Evolutionary conservation across 1,284 basidiomycete species (phyloP), one percentile per base, ranked within the genome.

Genomic region (Mycosarcoma maydis): DNA sequence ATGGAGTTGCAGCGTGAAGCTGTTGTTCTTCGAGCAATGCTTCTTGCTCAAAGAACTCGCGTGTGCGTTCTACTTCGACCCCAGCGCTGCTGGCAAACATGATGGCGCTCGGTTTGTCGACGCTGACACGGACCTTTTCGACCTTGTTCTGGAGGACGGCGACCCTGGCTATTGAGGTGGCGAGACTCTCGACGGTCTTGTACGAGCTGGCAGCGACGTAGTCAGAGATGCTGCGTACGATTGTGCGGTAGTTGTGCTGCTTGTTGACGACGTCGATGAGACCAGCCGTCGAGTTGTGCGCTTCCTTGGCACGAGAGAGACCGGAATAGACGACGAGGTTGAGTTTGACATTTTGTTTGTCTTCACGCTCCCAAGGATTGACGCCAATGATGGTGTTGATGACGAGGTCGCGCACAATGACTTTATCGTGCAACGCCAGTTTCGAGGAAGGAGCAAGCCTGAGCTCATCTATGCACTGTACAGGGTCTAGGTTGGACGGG

Each of bases 91-190:
- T 83, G 2, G 91, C 91, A 60, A 88, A 89, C 37, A 89, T 87
- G 22, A 94, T 83, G 0, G 92, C 92, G 29, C 87, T 87, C 3
- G 90, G 90, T 80, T 94, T 94, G 11, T 88, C 86, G 8, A 89
- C 86, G n/a, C 86, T 85, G 23, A 92, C 85, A 3, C 73, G 56
- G 29, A 80, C 62, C 41, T 64, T 52, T 26, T 74, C 72, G 30
- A 72, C 65, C 33, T 69, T 55, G 48, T 76, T 74, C 26, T 73
- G 56, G 6, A 70, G 16, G 6, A 78, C 48, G 0, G 85, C 86
- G 8, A 89, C 85, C 1, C 84, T 81, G 0, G 90, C 88, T 14
- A 90, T 85, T 10, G 84, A 84, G 7, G 90, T 88, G 8, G 87
- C 86, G 11, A 93, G 84, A 1, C 89, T 87, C 81, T 94, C 91